These are phyloP conservation scores for Vitis cinerea DNA, from an alignment of 164 flowering plant genomes.

Conservation along the genomic window DNA sequence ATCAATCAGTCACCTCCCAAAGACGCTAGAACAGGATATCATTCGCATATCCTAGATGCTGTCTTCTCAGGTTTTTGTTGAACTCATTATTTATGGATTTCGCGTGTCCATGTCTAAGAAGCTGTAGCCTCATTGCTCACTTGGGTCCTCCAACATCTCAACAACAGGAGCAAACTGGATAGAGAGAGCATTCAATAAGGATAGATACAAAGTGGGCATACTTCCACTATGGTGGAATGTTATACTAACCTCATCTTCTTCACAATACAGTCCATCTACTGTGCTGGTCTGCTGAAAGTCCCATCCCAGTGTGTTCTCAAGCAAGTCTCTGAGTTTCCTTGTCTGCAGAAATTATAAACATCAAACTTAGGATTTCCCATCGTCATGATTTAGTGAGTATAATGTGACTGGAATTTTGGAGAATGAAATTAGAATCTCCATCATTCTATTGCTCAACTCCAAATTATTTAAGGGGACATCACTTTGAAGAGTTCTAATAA, in stretches of 20 bases:
- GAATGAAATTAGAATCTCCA: too few relatives aligned
- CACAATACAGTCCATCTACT: constrained; percentile 54
- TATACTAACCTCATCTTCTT: constrained; percentile 66
- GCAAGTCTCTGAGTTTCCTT: constrained; percentile 61
- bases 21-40: background rate
- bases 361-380: background rate
- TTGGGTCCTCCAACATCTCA: constrained; percentile 48
- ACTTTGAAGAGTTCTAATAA: too few relatives aligned
- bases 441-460: too few relatives aligned
- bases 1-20: background rate
- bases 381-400: too few relatives aligned
- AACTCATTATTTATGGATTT: background rate
- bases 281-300: constrained; percentile 47
- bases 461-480: too few relatives aligned
- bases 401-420: too few relatives aligned
- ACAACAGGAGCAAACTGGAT: constrained; percentile 75
- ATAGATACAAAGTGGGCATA: background rate
- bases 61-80: background rate
- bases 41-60: too few relatives aligned
- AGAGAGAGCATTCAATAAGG: background rate
- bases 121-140: constrained; percentile 4
- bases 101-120: background rate
- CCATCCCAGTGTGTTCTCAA: constrained; percentile 78
- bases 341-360: constrained; percentile 39
- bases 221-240: background rate